These are phyloP conservation scores for Aegilops longissima DNA, from an alignment of 176 grass and related monocot genomes.

Conservation along the genomic window DNA sequence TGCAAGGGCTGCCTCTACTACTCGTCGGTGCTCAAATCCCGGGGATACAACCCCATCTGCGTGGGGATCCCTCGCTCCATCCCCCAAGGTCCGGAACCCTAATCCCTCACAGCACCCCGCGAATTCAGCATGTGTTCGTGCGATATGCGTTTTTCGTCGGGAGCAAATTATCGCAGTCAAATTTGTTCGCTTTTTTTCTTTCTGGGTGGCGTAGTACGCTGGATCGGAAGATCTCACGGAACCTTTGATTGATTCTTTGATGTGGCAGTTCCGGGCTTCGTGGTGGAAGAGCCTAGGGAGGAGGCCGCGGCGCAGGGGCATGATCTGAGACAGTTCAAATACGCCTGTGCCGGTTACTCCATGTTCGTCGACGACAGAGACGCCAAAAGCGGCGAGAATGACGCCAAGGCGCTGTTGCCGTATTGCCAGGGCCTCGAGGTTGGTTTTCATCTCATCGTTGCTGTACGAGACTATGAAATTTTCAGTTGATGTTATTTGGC, in stretches of 20 bases:
- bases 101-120: neutral
- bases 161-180: neutral
- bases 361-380: conserved; percentile 70
- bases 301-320: conserved; percentile 53
- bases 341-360: conserved; percentile 82
- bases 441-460: conserved; percentile 25
- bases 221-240: conserved; percentile 34
- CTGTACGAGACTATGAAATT: neutral
- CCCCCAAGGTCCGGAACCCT: conserved; percentile 68
- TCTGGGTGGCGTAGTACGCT: neutral
- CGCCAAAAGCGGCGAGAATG: conserved; percentile 33
- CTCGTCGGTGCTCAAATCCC: conserved; percentile 71
- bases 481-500: neutral
- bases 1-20: conserved; percentile 98
- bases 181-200: neutral
- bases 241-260: conserved; percentile 17
- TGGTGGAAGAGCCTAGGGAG: conserved; percentile 62
- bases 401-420: conserved; percentile 61
- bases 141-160: neutral
- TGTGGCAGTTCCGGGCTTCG: conserved; percentile 58
- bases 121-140: neutral
- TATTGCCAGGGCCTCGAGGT: conserved; percentile 95
- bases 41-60: conserved; percentile 74
- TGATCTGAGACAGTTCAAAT: conserved; percentile 70
- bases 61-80: conserved; percentile 81